phyloP scores from a whole-genome alignment of 306 rosid genomes.

The Trifolium pratense region DNA sequence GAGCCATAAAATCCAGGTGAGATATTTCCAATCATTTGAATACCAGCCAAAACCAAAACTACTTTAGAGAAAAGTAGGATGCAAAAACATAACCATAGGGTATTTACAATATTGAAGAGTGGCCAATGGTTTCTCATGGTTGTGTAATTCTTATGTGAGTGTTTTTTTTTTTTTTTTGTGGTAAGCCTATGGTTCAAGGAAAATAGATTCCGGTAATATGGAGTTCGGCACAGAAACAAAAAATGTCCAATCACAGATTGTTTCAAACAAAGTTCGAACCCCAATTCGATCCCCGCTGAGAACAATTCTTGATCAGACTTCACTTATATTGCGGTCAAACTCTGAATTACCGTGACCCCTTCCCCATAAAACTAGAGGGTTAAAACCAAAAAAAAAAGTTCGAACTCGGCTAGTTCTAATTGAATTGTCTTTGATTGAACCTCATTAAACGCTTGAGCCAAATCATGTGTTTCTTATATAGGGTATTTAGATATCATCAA shows the following conservation, averaged over 20 bases:
- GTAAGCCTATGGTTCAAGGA: no score
- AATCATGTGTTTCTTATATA: no score
- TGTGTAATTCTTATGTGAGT: constrained; percentile 9
- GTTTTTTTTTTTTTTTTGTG: no score
- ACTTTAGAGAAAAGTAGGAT: constrained; percentile 46
- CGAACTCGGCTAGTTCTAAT: background rate
- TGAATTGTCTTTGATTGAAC: background rate
- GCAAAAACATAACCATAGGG: constrained; percentile 38
- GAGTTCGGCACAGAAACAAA: background rate
- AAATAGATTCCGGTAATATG: background rate
- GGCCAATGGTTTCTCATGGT: constrained; percentile 53
- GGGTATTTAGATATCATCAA: constrained; percentile 6
- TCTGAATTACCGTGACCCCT: no score
- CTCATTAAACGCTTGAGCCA: background rate
- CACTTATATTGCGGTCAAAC: no score
- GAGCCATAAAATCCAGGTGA: constrained; percentile 56
- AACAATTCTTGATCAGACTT: no score
- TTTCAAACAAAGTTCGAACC: no score
- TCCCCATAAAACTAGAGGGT: no score
- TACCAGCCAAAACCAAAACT: constrained; percentile 53
- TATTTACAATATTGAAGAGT: constrained; percentile 33
- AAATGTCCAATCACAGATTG: background rate
- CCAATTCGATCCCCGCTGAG: no score
- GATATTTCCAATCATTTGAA: constrained; percentile 48
- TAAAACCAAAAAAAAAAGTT: no score